Conservation (phyloP, 2,329 filamentous ascomycete genomes). For the Capronia americana region DNA sequence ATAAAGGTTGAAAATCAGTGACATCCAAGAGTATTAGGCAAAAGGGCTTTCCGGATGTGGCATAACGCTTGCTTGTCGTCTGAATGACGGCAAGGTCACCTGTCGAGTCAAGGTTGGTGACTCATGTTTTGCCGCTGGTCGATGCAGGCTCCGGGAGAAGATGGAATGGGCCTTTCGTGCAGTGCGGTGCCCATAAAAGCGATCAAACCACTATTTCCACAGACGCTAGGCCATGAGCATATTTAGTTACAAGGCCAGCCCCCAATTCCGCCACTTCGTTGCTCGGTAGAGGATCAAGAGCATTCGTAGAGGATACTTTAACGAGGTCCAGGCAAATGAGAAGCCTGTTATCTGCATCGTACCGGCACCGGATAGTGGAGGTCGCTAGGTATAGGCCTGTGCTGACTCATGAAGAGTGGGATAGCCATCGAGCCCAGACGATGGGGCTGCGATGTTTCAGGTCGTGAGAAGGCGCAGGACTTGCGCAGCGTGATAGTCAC, state of each 20-base stretch:
- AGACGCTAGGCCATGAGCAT: background rate
- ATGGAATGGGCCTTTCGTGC: background rate
- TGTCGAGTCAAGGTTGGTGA: background rate
- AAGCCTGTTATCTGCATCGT: background rate
- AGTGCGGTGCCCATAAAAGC: background rate
- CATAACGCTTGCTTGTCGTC: background rate
- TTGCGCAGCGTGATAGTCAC: background rate
- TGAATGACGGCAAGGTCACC: background rate
- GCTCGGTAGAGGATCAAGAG: background rate
- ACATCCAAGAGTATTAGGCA: background rate
- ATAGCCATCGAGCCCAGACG: background rate
- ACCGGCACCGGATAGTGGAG: background rate
- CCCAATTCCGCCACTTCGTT: background rate
- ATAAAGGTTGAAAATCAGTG: background rate
- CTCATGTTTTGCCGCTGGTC: background rate
- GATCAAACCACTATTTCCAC: background rate
- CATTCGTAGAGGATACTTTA: background rate
- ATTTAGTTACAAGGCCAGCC: background rate
- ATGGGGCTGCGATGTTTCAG: background rate
- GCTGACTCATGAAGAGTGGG: conserved; percentile 2
- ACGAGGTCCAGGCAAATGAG: background rate
- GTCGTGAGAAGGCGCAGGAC: background rate
- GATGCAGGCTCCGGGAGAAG: background rate
- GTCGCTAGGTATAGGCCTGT: background rate
- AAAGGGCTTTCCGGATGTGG: background rate